Conservation (phyloP, 2,329 filamentous ascomycete genomes). For the Fusarium kyushuense region DNA sequence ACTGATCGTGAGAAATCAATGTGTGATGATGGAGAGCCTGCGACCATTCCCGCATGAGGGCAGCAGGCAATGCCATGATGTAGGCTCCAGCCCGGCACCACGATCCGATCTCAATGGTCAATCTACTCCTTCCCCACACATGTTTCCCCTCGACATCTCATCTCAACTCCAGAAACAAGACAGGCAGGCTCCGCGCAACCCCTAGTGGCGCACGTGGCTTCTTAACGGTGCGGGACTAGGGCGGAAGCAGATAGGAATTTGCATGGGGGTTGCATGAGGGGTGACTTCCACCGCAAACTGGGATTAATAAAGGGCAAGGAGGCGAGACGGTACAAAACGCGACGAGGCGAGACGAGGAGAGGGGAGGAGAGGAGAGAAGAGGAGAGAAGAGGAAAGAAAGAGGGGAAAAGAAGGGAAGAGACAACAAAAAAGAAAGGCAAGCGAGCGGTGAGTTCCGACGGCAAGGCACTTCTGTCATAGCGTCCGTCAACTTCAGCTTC, state of each 20-base stretch:
- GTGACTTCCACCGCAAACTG: constrained; percentile 18
- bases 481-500: constrained; percentile 35
- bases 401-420: constrained; percentile 31
- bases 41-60: constrained; percentile 23
- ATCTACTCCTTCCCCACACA: constrained; percentile 44
- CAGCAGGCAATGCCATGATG: constrained; percentile 25
- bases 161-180: constrained; percentile 26
- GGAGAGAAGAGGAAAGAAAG: constrained; percentile 16
- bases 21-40: constrained; percentile 33
- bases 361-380: constrained; percentile 21
- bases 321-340: constrained; percentile 17
- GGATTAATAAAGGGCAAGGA: constrained; percentile 9
- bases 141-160: constrained; percentile 27
- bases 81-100: constrained; percentile 30
- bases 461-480: constrained; percentile 30
- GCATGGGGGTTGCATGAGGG: constrained; percentile 38
- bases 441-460: constrained; percentile 37
- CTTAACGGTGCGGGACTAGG: constrained; percentile 50
- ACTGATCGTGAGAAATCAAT: constrained; percentile 25
- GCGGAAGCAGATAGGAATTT: constrained; percentile 32
- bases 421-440: constrained; percentile 35
- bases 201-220: constrained; percentile 49
- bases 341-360: constrained; percentile 3
- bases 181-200: constrained; percentile 28
- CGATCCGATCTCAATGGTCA: constrained; percentile 45